A percentile compares a stretch with the other conserved stretches of the same genome.
Conservation (phyloP, 2,329 filamentous ascomycete species). For the Penicillium sp. region DNA sequence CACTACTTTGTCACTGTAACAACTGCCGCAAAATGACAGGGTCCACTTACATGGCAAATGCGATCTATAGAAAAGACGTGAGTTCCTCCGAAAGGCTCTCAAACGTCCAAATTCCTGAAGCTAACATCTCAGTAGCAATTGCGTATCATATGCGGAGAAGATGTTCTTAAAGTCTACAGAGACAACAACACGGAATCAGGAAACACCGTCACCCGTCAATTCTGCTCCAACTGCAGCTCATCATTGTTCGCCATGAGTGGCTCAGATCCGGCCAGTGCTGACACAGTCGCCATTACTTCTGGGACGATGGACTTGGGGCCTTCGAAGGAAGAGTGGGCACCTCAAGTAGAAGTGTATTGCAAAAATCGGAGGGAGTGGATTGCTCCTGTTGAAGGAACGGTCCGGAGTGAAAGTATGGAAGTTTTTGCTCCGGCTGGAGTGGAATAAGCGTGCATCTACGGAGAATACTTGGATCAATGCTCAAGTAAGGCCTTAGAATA, state of each 20-base stretch:
- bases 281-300: not conserved
- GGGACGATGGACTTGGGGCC: not conserved
- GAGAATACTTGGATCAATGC: not conserved
- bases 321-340: not conserved
- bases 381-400: not conserved
- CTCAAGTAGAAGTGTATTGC: not conserved
- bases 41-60: not conserved
- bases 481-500: not conserved
- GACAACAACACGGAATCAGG: not conserved
- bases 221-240: not conserved
- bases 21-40: not conserved
- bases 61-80: not conserved
- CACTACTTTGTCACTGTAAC: not conserved
- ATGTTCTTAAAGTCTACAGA: not conserved
- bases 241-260: not conserved
- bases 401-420: not conserved
- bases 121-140: not conserved
- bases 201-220: not conserved
- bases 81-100: not conserved
- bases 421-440: not conserved
- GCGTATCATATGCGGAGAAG: not conserved
- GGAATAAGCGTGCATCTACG: not conserved
- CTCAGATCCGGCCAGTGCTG: not conserved
- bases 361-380: not conserved
- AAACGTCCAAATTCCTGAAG: not conserved